Evolutionary conservation across 2,329 filamentous ascomycete species (phyloP), one percentile per base, ranked within the genome.

Genomic region (Aspergillus cejpii): DNA sequence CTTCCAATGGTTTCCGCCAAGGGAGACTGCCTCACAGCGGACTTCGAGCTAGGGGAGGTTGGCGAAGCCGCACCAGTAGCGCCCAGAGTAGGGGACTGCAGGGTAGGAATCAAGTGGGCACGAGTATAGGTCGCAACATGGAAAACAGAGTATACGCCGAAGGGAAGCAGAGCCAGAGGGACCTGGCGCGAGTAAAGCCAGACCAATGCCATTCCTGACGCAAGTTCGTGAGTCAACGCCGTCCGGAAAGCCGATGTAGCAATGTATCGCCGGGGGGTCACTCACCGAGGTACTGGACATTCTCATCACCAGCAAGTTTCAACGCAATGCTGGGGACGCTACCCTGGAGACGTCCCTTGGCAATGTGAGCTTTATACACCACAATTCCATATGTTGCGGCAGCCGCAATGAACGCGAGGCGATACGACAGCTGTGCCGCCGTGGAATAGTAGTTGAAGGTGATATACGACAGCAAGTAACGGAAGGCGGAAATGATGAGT

Each of bases 91-190:
- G 82, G 77, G 12, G 89, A 87, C 61, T 85, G 77, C 59, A 98
- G 65, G 52, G 87, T 88, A 49, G 92, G 92, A 59, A 98, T 85
- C 54, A 98, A 73, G 74, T 94, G 94, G 67, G 86, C 85, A 68
- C 92, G 89, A 55, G 86, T 87, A 74, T 98, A 98, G 54, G 92
- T 97, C 50, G 90, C 87, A 57, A 97, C 89, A 73, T 98, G 92
- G 83, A 98, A 98, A 70, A 97, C 72, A 47, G 91, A 97, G 80
- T 97, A 98, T 70, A 98, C 87, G 58, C 83, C 84, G 74, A 95
- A 98, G 21, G 92, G 92, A 44, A 96, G 80, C 61, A 98, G 80
- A 44, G 92, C 92, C 58, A 96, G 78, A 28, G 88, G 83, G 61
- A 94, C 85, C 73, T 96, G 90, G 58, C 87, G 85, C 50, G 84